A percentile compares a stretch with the other conserved stretches of the same genome.
These are phyloP conservation scores for Blastocystis sp. DNA, from an alignment of 352 stramenopile species.

Conservation along the genomic window DNA sequence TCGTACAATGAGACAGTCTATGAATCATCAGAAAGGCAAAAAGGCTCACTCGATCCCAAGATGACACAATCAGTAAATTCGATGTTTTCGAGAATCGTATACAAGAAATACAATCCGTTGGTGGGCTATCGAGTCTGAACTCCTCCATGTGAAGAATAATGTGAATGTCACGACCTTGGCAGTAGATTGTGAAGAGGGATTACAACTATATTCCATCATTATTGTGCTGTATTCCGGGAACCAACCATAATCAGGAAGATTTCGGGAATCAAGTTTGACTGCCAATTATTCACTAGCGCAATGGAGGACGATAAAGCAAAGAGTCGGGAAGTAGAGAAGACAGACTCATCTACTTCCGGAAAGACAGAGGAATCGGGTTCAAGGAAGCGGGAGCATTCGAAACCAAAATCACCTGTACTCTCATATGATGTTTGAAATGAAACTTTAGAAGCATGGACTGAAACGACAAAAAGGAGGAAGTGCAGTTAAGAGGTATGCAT, in stretches of 20 bases:
- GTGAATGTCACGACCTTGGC: background rate
- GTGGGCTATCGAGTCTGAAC: slow-evolving; percentile 71
- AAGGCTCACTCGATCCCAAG: slow-evolving; percentile 75
- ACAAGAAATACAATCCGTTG: slow-evolving; percentile 80
- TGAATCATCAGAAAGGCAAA: background rate
- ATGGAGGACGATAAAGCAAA: slow-evolving; percentile 29
- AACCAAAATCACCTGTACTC: background rate
- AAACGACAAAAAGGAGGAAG: slow-evolving; percentile 19
- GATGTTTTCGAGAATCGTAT: slow-evolving; percentile 77
- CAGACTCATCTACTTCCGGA: background rate
- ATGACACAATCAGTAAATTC: slow-evolving; percentile 76
- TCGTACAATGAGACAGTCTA: slow-evolving; percentile 69
- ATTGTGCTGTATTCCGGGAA: background rate
- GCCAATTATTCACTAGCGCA: background rate
- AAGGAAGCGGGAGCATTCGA: slow-evolving; percentile 31
- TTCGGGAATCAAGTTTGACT: background rate
- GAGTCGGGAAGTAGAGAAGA: background rate
- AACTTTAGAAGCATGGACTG: slow-evolving; percentile 1
- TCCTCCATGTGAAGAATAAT: slow-evolving; percentile 44
- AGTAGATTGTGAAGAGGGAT: background rate
- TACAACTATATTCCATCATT: background rate
- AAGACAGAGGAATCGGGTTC: background rate
- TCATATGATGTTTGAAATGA: background rate
- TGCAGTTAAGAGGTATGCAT: slow-evolving; percentile 21
- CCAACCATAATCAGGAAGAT: background rate